Base-by-base conservation (phyloP, 768 basidiomycete species). In the Boletus sp. region DNA sequence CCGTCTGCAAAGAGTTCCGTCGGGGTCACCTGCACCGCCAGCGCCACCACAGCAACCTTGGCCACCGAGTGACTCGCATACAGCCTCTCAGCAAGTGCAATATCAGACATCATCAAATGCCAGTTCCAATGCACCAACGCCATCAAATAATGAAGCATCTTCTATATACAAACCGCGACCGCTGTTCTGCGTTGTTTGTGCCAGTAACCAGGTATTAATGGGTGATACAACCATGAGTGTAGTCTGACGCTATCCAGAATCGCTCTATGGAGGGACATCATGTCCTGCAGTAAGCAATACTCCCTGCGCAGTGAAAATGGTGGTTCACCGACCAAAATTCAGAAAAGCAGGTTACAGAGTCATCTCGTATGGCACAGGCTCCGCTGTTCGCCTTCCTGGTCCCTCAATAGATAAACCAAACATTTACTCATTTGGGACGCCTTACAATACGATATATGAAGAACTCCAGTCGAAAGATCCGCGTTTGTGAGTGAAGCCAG, bases 181-280 rank as follows among this genome's bases (percentile, higher is more conserved):
- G 2, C 69, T 97, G 46, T 98, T 98, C 76, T 98, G 97, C 68
- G 92, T 99, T 9, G 97, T 98, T 33, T 99, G 97, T 70, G 96
- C 97, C n/a, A 98, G 94, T 68, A 99, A 99, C 69, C 93, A 98
- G 78, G 95, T 91, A 71, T 57, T 41, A 60, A 49, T 46, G 47
- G n/a, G 50, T 45, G 29, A 50, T 7, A 18, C 17, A 7, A 40
- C 18, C 20, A 49, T 20, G 15, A 47, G 45, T 24, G 20, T n/a
- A 30, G 46, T 57, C 60, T 67, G 39, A 63, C 64, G 47, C 54
- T 55, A 30, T 51, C 35, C 63, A 97, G 94, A 97, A 97, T 70
- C 87, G 95, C 47, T 96, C 94, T 1, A 99, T 99, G 97, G 97
- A 98, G 75, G 97, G 93, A 0, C 97, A 99, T 67, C 82, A 84